These are phyloP conservation scores for Cucumis melo DNA, from an alignment of 306 rosid species.

Conservation along the genomic window DNA sequence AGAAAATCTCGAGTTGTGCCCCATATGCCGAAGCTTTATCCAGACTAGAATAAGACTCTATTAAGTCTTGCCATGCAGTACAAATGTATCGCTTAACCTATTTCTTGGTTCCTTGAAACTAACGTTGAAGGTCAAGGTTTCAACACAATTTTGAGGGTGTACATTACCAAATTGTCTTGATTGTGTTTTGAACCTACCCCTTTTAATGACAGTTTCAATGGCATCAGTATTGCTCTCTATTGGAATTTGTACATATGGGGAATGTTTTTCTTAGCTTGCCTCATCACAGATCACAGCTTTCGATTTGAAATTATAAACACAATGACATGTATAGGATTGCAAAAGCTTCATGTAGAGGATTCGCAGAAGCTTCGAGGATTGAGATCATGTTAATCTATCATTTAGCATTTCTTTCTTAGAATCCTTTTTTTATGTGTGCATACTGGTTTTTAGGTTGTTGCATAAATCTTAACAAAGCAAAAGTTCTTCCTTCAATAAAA, in stretches of 20 bases:
- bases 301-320: not conserved
- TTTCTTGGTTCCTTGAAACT: not conserved
- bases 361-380: not conserved
- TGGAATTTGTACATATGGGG: not conserved
- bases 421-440: not conserved
- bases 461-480: not conserved
- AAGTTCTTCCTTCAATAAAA: not conserved
- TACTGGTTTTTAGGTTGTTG: not conserved
- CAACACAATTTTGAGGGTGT: not conserved
- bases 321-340: not conserved
- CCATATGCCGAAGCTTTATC: conserved; percentile 61
- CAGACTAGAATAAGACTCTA: conserved; percentile 59
- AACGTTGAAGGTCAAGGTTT: not conserved
- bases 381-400: not conserved
- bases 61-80: conserved; percentile 5
- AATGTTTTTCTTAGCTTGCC: not conserved
- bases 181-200: not conserved
- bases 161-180: not conserved
- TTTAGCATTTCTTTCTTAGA: not conserved
- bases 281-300: not conserved
- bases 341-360: not conserved
- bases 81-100: not conserved
- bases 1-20: conserved; percentile 53
- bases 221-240: not conserved
- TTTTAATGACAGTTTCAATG: not conserved